Evolutionary conservation across 2,329 filamentous ascomycete genomes (phyloP), one percentile per base, ranked within the genome.

Genomic region (Exophiala calicioides): DNA sequence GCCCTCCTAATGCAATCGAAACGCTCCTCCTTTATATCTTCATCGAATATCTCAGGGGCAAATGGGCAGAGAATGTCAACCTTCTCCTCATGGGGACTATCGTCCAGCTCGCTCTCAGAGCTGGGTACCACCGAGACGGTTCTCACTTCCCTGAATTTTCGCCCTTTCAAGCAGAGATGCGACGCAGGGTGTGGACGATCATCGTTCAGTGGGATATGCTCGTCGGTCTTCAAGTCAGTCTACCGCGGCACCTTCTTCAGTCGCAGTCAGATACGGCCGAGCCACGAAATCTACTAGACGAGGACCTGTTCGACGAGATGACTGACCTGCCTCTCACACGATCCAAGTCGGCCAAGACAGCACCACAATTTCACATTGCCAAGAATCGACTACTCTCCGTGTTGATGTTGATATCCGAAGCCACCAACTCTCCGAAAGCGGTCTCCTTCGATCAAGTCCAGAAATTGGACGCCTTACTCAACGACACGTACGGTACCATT

Each of bases 231-330:
- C 80, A 85, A 57, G 71, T 84, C 51, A 82, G 82, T 1, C 65
- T 86, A 12, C 83, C 83, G 6, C 74, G 76, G 48, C 79, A 82
- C 68, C 71, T 84, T 33, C 71, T 78, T 48, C 71, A 73, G 26
- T 78, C 81, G 50, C 77, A 83, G 35, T 77, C 72, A 24, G 82
- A 86, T 58, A 81, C 79, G 0, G 60, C 66, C 4, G 60, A 75
- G n/a, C 81, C 81, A 4, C 68, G 72, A 10, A 85, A 86, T 59
- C 60, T 85, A 10, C 63, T 73, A 19, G 82, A 86, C 59, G 71
- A 76, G 2, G 81, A 86, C 57, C 81, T 85, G 50, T 67, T 71
- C 49, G 71, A 78, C 55, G 62, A 73, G 33, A 71, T 69, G 5
- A 50, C 58, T 3, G 68, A 70, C 30, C 62, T 86, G 19, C 82